phyloP scores from a whole-genome alignment of 352 stramenopile genomes.

The Globisporangium paddicum region DNA sequence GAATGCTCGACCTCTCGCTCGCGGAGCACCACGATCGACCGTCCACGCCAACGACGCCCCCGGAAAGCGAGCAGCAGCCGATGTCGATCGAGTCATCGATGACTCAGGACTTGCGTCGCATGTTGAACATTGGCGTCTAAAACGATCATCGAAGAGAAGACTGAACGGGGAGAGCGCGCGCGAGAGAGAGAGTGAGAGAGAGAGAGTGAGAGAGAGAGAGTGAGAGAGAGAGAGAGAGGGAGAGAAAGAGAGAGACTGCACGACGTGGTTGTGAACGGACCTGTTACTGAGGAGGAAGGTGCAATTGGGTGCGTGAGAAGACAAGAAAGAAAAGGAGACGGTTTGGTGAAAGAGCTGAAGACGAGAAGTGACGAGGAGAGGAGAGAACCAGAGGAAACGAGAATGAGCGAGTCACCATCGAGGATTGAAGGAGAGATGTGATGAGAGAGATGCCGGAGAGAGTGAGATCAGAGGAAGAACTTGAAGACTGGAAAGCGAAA shows the following conservation, averaged over 20 bases:
- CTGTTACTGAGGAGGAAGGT: neutral
- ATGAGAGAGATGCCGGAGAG: neutral
- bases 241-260: neutral
- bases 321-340: neutral
- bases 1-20: conserved; percentile 1
- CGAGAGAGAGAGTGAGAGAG: too few relatives aligned
- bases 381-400: neutral
- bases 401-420: too few relatives aligned
- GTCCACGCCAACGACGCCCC: conserved; percentile 30
- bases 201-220: too few relatives aligned
- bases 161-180: too few relatives aligned
- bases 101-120: conserved; percentile 70
- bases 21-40: conserved; percentile 11
- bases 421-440: neutral
- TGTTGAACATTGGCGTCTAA: conserved; percentile 75
- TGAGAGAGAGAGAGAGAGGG: too few relatives aligned
- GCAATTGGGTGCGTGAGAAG: neutral
- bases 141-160: neutral
- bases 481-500: neutral
- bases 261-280: neutral
- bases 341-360: neutral
- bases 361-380: too few relatives aligned
- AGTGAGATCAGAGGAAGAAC: too few relatives aligned
- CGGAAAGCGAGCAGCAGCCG: conserved; percentile 8
- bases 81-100: conserved; percentile 67